These are phyloP conservation scores for Sarocladium kiliense DNA, from an alignment of 2,329 filamentous ascomycete species.

Conservation along the genomic window DNA sequence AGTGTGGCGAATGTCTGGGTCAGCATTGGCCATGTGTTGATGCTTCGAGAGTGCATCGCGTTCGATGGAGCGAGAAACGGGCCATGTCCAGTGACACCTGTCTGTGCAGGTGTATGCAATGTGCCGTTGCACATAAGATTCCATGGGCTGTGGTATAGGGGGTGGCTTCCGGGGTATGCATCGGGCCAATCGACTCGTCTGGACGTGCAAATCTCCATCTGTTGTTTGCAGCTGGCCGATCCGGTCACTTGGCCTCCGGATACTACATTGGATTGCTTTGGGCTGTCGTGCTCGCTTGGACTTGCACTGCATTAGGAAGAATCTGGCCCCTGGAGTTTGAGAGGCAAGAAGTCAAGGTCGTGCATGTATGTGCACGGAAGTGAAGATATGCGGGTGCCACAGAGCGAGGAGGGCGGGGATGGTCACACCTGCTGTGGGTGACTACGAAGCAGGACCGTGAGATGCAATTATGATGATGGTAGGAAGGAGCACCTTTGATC, in stretches of 20 bases:
- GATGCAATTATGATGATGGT: background rate
- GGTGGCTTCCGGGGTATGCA: background rate
- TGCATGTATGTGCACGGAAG: background rate
- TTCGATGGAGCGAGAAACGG: too few relatives aligned
- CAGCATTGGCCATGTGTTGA: too few relatives aligned
- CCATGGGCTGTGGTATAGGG: background rate
- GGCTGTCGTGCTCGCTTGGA: background rate
- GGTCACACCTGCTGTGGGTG: background rate
- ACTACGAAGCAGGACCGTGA: background rate
- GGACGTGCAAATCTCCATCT: background rate
- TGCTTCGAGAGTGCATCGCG: too few relatives aligned
- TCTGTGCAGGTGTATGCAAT: background rate
- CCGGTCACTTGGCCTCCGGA: slow-evolving; percentile 7
- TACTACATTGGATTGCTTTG: background rate
- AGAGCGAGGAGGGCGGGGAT: background rate
- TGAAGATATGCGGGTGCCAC: too few relatives aligned
- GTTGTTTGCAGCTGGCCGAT: slow-evolving; percentile 2
- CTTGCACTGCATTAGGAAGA: background rate
- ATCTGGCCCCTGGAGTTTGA: background rate
- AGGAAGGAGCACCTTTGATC: background rate
- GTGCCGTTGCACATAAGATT: background rate
- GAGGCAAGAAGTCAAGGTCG: too few relatives aligned
- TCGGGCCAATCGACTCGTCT: background rate
- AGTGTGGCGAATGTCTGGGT: too few relatives aligned
- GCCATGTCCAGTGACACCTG: background rate